These are phyloP conservation scores for Glarea lozoyensis DNA, from an alignment of 495 filamentous ascomycete genomes.

Conservation along the genomic window DNA sequence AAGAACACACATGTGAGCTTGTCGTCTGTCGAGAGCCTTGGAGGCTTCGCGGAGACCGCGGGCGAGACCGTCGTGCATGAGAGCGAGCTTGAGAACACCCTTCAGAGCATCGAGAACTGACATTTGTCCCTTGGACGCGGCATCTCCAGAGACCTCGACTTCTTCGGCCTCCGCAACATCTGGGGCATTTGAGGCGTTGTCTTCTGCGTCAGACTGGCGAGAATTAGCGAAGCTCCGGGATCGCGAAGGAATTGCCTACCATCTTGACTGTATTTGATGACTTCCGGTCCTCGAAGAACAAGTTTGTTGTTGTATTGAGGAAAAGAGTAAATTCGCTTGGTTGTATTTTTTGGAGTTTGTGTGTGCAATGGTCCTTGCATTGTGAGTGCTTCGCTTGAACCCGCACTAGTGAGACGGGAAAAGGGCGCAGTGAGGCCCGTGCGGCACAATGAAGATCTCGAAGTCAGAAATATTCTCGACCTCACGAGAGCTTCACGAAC, in stretches of 20 bases:
- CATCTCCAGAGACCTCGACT: slow-evolving; percentile 86
- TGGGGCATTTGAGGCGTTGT: slow-evolving; percentile 46
- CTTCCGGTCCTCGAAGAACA: slow-evolving; percentile 20
- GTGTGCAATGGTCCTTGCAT: neutral
- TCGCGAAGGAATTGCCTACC: slow-evolving; percentile 27
- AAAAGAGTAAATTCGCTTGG: slow-evolving; percentile 2
- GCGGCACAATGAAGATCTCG: neutral
- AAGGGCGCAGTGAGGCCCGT: neutral
- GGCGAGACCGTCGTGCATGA: slow-evolving; percentile 98
- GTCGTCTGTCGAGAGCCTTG: slow-evolving; percentile 94
- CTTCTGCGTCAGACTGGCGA: slow-evolving; percentile 56
- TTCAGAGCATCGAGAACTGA: slow-evolving; percentile 96
- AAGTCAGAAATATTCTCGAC: neutral
- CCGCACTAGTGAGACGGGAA: neutral
- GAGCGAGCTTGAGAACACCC: slow-evolving; percentile 91
- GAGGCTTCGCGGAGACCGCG: slow-evolving; percentile 94
- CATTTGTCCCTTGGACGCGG: slow-evolving; percentile 81
- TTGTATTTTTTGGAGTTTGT: slow-evolving; percentile 1
- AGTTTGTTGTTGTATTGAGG: neutral
- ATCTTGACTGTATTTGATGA: slow-evolving; percentile 37
- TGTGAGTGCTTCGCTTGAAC: neutral
- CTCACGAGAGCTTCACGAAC: neutral
- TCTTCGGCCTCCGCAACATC: slow-evolving; percentile 72
- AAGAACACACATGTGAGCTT: slow-evolving; percentile 99
- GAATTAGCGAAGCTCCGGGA: neutral